A percentile compares a stretch with the other conserved stretches of the same genome.
Evolutionary conservation across 805 yeast genomes (phyloP).

Genomic region (Alloascoidea hylecoeti): DNA sequence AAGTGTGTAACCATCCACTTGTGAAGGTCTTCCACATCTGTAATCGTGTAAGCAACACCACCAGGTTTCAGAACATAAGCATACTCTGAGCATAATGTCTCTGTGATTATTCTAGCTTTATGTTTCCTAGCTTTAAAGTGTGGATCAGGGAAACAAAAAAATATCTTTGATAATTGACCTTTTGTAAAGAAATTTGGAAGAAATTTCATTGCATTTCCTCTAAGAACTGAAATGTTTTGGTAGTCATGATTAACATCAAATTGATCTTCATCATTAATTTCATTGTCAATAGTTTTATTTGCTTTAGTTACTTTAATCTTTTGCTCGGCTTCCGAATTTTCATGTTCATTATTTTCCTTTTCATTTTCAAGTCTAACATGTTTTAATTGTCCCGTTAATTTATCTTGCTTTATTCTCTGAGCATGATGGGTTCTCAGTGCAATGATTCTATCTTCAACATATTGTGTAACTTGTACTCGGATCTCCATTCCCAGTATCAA

Average conservation of each 20-base stretch:
- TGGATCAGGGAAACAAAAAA: slow-evolving; percentile 99
- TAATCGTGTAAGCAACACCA: slow-evolving; percentile 85
- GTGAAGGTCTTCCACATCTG: slow-evolving; percentile 89
- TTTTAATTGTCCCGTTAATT: too few relatives aligned
- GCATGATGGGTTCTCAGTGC: slow-evolving; percentile 61
- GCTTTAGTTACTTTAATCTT: too few relatives aligned
- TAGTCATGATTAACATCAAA: slow-evolving; percentile 23
- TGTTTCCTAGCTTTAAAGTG: slow-evolving; percentile 96
- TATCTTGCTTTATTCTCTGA: too few relatives aligned
- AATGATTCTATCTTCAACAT: slow-evolving; percentile 87
- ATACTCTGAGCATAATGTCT: slow-evolving; percentile 79
- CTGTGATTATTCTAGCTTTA: slow-evolving; percentile 90
- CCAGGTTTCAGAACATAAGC: slow-evolving; percentile 81
- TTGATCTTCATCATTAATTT: slow-evolving; percentile 13
- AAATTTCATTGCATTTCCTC: slow-evolving; percentile 97
- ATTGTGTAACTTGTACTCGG: slow-evolving; percentile 93
- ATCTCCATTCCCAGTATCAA: slow-evolving; percentile 93
- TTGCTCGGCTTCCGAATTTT: slow-evolving; percentile 17
- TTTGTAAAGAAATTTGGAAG: slow-evolving; percentile 84
- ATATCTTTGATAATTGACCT: slow-evolving; percentile 78
- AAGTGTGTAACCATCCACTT: slow-evolving; percentile 93
- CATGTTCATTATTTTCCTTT: too few relatives aligned
- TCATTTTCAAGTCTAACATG: too few relatives aligned
- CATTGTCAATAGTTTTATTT: too few relatives aligned
- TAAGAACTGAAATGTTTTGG: slow-evolving; percentile 76